Conservation (phyloP, 257 asterid species). For the Thymus mandschuricus region DNA sequence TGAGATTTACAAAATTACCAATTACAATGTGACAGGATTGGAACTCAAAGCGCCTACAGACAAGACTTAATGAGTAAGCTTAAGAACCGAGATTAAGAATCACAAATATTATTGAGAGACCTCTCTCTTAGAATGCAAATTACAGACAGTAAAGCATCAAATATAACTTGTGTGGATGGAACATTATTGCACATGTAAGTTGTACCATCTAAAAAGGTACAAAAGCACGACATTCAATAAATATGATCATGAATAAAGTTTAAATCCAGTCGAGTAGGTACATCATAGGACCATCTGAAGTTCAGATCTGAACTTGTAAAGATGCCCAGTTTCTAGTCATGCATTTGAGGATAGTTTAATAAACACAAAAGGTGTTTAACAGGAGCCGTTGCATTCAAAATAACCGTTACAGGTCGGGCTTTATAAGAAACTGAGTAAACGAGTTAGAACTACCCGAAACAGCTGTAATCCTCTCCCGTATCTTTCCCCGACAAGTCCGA, state of each 20-base stretch:
- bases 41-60: constrained; percentile 8
- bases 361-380: not conserved
- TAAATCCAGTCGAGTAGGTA: not conserved
- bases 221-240: not conserved
- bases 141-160: constrained; percentile 2
- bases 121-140: not conserved
- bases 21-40: constrained; percentile 10
- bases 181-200: not conserved
- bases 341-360: constrained; percentile 10
- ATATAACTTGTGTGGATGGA: not conserved
- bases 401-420: constrained; percentile 7
- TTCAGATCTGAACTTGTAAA: not conserved
- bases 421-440: not conserved
- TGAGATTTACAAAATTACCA: constrained; percentile 44
- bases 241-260: not conserved
- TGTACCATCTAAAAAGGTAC: not conserved
- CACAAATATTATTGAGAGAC: not conserved
- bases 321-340: not conserved
- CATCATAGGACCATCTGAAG: not conserved
- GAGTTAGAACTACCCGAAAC: constrained; percentile 56
- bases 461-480: constrained; percentile 79
- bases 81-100: not conserved
- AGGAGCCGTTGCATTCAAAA: not conserved
- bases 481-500: constrained; percentile 75
- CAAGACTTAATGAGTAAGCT: constrained; percentile 15